Conservation (phyloP, 345 rosid species). For the Salix purpurea region DNA sequence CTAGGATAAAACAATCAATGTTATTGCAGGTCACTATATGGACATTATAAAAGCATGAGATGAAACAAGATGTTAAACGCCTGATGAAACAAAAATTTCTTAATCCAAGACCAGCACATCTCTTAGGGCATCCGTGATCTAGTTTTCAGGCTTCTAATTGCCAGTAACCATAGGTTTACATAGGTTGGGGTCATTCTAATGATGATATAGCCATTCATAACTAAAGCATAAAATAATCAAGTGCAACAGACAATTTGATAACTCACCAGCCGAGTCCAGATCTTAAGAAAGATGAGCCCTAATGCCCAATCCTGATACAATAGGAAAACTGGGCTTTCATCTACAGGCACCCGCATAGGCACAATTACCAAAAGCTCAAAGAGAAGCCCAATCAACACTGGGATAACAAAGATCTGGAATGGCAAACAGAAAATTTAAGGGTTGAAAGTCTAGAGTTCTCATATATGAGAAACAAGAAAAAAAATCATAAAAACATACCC, state of each 20-base stretch:
- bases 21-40: background rate
- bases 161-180: too few species aligned
- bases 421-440: background rate
- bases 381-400: conserved; percentile 88
- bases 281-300: conserved; percentile 93
- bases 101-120: background rate
- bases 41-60: background rate
- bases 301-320: conserved; percentile 99
- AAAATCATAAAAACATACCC: conserved; percentile 46
- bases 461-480: background rate
- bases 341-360: conserved; percentile 99
- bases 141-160: background rate
- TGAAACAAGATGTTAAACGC: background rate
- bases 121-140: background rate
- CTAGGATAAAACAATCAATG: background rate
- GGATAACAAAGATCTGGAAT: conserved; percentile 80
- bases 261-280: conserved; percentile 95
- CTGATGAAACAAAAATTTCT: background rate
- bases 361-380: conserved; percentile 97
- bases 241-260: background rate
- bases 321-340: conserved; percentile 98
- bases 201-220: background rate
- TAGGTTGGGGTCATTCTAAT: background rate
- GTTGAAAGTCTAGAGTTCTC: background rate
- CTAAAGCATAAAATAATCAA: background rate